Conservation (phyloP, 2,329 filamentous ascomycete genomes). For the Calonectria henricotiae region DNA sequence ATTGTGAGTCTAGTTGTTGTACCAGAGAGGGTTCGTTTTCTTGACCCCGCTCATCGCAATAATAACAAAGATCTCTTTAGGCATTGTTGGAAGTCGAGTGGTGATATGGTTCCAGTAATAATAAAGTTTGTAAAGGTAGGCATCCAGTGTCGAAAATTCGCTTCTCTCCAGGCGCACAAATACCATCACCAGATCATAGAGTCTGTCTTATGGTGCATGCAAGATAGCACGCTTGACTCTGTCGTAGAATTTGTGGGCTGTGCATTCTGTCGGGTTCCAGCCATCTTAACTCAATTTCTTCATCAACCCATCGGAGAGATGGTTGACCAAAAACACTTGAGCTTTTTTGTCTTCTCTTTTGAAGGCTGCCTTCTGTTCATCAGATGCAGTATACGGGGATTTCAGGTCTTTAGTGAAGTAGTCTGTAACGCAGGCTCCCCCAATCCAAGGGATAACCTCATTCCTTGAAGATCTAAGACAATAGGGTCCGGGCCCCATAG, state of each 20-base stretch:
- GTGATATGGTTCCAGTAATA: background rate
- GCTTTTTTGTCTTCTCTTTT: background rate
- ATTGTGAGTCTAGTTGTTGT: background rate
- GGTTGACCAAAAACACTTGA: background rate
- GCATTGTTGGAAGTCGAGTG: background rate
- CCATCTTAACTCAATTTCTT: background rate
- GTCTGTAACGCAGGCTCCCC: no score
- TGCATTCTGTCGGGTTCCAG: background rate
- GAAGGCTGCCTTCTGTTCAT: background rate
- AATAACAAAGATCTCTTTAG: background rate
- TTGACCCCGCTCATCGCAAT: background rate
- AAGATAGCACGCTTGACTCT: background rate
- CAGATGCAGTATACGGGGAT: background rate
- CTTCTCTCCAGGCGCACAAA: background rate
- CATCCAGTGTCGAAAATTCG: background rate
- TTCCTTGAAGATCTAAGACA: no score
- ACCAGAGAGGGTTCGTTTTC: background rate
- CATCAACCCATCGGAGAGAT: background rate
- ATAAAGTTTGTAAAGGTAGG: background rate
- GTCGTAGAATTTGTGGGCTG: background rate
- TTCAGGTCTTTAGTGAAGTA: background rate
- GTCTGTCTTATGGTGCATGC: background rate
- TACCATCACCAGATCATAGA: background rate
- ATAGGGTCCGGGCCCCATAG: no score
- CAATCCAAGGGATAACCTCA: no score